phyloP scores from a whole-genome alignment of 192 early-diverging fungal species.

The Umbelopsis isabellina region DNA sequence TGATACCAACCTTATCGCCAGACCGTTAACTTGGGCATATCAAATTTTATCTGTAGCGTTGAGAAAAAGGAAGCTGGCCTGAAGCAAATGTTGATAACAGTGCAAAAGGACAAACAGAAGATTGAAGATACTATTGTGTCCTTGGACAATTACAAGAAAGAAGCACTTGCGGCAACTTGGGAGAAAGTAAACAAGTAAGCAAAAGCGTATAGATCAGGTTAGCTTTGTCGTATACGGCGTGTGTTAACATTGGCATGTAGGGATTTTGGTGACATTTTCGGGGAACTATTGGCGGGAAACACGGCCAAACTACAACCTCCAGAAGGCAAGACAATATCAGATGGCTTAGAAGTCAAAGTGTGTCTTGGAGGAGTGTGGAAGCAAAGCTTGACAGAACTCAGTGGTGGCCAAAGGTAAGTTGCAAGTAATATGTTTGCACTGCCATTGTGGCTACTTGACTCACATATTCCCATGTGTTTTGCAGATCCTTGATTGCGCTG shows the following conservation, averaged over 20 bases:
- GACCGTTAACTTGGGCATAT: no score
- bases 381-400: conserved; percentile 92
- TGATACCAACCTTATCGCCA: no score
- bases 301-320: conserved; percentile 85
- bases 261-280: conserved; percentile 97
- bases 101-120: conserved; percentile 91
- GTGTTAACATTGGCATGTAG: conserved; percentile 36
- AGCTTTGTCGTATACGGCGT: not conserved
- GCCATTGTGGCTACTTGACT: not conserved
- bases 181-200: conserved; percentile 83
- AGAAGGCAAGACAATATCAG: conserved; percentile 76
- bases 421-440: not conserved
- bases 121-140: conserved; percentile 92
- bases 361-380: conserved; percentile 98
- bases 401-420: conserved; percentile 88
- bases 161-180: conserved; percentile 89
- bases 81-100: conserved; percentile 86
- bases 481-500: conserved; percentile 91
- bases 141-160: conserved; percentile 89
- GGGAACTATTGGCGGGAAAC: conserved; percentile 90
- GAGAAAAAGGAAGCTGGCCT: conserved; percentile 89
- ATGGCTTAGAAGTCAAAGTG: conserved; percentile 94
- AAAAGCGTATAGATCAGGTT: not conserved
- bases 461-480: conserved; percentile 17
- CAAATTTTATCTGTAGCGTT: conserved; percentile 48